Percentiles rank a stretch among this genome's conserved stretches.
Conservation (phyloP, 1,284 basidiomycete genomes). For the Termitomyces sp. region DNA sequence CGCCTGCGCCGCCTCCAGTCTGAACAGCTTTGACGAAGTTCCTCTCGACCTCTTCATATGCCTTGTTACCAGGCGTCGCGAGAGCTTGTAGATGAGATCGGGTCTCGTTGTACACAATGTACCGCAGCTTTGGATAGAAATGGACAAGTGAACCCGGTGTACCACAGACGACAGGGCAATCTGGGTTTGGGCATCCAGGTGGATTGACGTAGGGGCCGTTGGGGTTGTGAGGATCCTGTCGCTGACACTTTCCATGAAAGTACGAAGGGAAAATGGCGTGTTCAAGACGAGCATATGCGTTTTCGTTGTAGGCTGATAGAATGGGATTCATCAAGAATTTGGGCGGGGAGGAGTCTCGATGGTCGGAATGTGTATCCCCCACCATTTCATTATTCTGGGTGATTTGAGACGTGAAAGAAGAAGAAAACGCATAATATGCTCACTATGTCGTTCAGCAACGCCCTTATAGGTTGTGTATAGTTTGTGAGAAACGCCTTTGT, state of each 20-base stretch:
- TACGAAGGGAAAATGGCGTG: slow-evolving; percentile 54
- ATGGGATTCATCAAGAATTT: slow-evolving; percentile 43
- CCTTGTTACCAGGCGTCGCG: slow-evolving; percentile 31
- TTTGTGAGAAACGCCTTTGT: slow-evolving; percentile 51
- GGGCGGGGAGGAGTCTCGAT: slow-evolving; percentile 22
- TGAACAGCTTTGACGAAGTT: slow-evolving; percentile 24
- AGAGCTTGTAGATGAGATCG: slow-evolving; percentile 31
- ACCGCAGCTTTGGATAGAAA: slow-evolving; percentile 49
- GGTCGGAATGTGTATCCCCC: slow-evolving; percentile 29
- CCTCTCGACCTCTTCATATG: slow-evolving; percentile 39
- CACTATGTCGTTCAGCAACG: slow-evolving; percentile 37
- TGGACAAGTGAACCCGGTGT: slow-evolving; percentile 75
- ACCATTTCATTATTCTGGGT: slow-evolving; percentile 23
- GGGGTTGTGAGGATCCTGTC: slow-evolving; percentile 29
- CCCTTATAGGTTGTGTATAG: slow-evolving; percentile 39
- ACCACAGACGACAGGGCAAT: slow-evolving; percentile 71
- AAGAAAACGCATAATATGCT: slow-evolving; percentile 10
- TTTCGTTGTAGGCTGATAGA: slow-evolving; percentile 38
- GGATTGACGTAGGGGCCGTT: slow-evolving; percentile 40
- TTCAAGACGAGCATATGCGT: slow-evolving; percentile 41
- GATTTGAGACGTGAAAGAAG: not conserved
- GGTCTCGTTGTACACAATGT: slow-evolving; percentile 48
- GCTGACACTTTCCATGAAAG: slow-evolving; percentile 74
- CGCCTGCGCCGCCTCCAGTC: slow-evolving; percentile 18
- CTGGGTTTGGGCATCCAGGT: slow-evolving; percentile 68